Percentiles rank a stretch among this genome's conserved stretches.
Conservation (phyloP, 2,329 filamentous ascomycete genomes). For the Fusarium nodosum region DNA sequence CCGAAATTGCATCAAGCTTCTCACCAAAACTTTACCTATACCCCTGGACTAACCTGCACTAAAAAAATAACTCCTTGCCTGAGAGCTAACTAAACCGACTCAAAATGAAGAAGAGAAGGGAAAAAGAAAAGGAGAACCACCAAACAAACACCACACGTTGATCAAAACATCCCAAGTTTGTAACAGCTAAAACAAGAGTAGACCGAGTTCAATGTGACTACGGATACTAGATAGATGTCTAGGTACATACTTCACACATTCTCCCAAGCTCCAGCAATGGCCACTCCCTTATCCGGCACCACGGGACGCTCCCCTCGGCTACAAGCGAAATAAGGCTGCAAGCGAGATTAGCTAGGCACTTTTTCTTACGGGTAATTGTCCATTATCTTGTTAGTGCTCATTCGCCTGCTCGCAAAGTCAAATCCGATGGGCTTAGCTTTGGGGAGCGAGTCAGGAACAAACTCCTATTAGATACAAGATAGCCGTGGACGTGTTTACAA, state of each 20-base stretch:
- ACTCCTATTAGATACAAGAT: background rate
- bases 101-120: background rate
- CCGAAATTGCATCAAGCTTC: slow-evolving; percentile 7
- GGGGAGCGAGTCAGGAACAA: background rate
- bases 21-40: background rate
- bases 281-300: slow-evolving; percentile 4
- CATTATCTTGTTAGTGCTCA: slow-evolving; percentile 24
- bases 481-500: background rate
- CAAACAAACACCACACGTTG: background rate
- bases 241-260: background rate
- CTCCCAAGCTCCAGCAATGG: slow-evolving; percentile 9
- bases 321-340: slow-evolving; percentile 40
- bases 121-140: background rate
- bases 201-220: too few relatives aligned
- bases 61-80: background rate
- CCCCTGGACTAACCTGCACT: background rate
- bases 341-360: slow-evolving; percentile 17
- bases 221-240: background rate
- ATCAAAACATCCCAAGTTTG: background rate
- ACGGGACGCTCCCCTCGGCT: slow-evolving; percentile 30
- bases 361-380: slow-evolving; percentile 2
- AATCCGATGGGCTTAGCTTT: background rate
- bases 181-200: background rate
- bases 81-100: background rate
- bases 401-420: background rate